phyloP scores from a whole-genome alignment of 306 rosid genomes.

The Dryas octopetala region DNA sequence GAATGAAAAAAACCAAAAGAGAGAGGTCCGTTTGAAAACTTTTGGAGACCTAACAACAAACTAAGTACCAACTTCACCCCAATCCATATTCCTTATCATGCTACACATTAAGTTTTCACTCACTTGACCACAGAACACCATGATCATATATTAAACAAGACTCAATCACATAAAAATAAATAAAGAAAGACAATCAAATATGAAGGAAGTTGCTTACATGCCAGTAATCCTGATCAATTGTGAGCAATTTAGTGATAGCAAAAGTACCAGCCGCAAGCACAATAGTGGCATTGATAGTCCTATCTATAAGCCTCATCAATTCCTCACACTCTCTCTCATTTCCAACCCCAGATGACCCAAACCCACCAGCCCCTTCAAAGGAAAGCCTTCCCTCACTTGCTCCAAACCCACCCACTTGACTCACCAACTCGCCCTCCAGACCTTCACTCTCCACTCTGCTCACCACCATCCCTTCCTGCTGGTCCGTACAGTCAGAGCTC shows the following conservation, averaged over 20 bases:
- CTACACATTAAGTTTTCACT: neutral
- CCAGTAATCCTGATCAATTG: constrained; percentile 92
- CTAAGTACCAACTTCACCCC: neutral
- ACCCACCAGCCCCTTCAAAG: constrained; percentile 64
- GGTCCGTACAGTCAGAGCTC: constrained; percentile 57
- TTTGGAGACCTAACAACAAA: neutral
- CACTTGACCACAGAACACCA: no score
- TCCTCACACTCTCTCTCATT: constrained; percentile 33
- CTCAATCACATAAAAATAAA: neutral
- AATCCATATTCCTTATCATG: neutral
- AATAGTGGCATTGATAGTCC: constrained; percentile 75
- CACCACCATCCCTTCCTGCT: constrained; percentile 60
- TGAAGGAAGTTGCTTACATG: constrained; percentile 55
- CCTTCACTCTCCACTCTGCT: constrained; percentile 57
- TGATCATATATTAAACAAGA: neutral
- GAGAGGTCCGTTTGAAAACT: no score
- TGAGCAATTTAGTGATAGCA: constrained; percentile 79
- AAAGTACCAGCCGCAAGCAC: constrained; percentile 82
- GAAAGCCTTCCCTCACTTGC: constrained; percentile 56
- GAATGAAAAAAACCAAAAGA: neutral
- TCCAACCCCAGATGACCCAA: constrained; percentile 47
- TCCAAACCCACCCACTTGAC: constrained; percentile 70
- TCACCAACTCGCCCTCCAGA: constrained; percentile 54
- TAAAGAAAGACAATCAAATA: neutral
- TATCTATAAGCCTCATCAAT: constrained; percentile 56